These are phyloP conservation scores for Fusarium ramigenum DNA, from an alignment of 2,329 filamentous ascomycete genomes.

Conservation along the genomic window DNA sequence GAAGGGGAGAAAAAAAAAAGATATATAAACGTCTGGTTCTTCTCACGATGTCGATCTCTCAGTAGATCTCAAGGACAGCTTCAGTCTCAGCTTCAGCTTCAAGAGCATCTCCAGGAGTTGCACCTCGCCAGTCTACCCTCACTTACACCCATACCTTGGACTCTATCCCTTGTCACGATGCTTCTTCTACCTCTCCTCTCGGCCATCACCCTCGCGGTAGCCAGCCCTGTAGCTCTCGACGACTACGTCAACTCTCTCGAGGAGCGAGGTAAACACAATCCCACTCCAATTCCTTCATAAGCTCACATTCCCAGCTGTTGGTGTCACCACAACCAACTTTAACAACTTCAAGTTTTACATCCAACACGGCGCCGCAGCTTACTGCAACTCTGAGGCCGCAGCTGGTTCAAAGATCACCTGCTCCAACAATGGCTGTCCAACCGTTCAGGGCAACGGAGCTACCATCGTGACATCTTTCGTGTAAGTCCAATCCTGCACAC, in stretches of 20 bases:
- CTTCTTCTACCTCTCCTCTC: slow-evolving; percentile 40
- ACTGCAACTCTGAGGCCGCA: slow-evolving; percentile 60
- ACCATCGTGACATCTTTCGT: slow-evolving; percentile 55
- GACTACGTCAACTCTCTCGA: slow-evolving; percentile 44
- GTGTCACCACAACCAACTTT: slow-evolving; percentile 42
- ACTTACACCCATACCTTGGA: neutral
- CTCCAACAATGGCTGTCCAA: slow-evolving; percentile 53
- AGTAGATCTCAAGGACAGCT: slow-evolving; percentile 20
- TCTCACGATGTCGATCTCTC: slow-evolving; percentile 9
- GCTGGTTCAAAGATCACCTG: slow-evolving; percentile 56
- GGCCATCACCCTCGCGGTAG: slow-evolving; percentile 39
- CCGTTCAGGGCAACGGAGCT: slow-evolving; percentile 54
- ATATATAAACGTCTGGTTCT: slow-evolving; percentile 20
- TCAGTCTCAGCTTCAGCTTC: neutral
- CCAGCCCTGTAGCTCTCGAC: slow-evolving; percentile 40
- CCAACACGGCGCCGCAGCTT: slow-evolving; percentile 62
- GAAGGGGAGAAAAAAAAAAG: neutral
- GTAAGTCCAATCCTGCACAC: slow-evolving; percentile 42
- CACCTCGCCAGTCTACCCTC: neutral
- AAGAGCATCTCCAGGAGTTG: slow-evolving; percentile 1
- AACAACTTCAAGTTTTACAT: slow-evolving; percentile 57
- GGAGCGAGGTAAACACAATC: slow-evolving; percentile 46
- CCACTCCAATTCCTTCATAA: neutral
- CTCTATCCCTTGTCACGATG: slow-evolving; percentile 29
- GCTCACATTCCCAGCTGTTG: slow-evolving; percentile 4